These are phyloP conservation scores for Paraglomus brasilianum DNA, from an alignment of 192 early-diverging fungal species.

Conservation along the genomic window DNA sequence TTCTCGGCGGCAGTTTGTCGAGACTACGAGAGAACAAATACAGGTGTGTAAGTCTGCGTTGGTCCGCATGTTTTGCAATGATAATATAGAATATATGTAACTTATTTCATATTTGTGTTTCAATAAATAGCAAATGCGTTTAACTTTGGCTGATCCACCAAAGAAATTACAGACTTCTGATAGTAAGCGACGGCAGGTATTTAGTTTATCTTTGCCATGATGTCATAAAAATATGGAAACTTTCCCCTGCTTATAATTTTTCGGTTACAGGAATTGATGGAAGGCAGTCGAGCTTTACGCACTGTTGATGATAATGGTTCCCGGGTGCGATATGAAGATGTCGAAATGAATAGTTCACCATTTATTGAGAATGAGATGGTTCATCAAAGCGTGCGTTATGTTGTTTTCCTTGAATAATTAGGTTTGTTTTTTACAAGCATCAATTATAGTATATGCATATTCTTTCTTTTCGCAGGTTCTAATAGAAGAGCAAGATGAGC, in stretches of 20 bases:
- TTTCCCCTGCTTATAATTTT: not conserved
- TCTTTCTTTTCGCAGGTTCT: slow-evolving; percentile 39
- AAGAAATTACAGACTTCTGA: too few species aligned
- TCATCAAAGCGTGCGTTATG: slow-evolving; percentile 37
- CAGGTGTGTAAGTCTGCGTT: not conserved
- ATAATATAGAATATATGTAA: too few species aligned
- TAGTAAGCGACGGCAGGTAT: too few species aligned
- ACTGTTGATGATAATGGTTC: not conserved
- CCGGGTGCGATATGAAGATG: slow-evolving; percentile 34
- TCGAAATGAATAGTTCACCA: slow-evolving; percentile 30
- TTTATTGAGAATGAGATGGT: slow-evolving; percentile 38
- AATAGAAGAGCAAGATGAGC: slow-evolving; percentile 58
- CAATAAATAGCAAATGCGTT: too few species aligned
- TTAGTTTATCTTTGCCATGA: too few species aligned
- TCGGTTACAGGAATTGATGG: slow-evolving; percentile 8
- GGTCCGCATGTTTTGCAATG: too few species aligned
- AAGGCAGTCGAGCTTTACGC: not conserved
- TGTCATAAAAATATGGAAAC: too few species aligned
- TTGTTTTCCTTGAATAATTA: not conserved
- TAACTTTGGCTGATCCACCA: too few species aligned
- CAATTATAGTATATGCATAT: not conserved
- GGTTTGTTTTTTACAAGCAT: not conserved
- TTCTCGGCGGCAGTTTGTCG: slow-evolving; percentile 22
- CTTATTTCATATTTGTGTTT: too few species aligned
- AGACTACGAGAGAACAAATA: not conserved